Percentiles rank a stretch among this genome's conserved stretches.
Evolutionary conservation across 257 asterid genomes (phyloP).

Genomic region (Pogostemon cablin): DNA sequence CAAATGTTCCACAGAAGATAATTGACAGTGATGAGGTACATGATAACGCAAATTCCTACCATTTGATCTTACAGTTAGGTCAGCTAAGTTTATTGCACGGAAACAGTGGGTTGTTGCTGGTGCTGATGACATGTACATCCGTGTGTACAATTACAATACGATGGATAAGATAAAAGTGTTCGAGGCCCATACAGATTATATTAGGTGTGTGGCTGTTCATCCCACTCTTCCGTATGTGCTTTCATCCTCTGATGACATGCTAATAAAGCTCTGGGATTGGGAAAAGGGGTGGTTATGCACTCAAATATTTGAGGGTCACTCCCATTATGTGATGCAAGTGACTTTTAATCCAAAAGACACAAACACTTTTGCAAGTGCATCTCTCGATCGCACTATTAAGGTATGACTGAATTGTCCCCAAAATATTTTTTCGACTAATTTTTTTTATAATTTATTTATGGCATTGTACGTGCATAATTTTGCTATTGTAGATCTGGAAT

Average conservation of each 20-base stretch:
- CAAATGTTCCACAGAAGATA: constrained; percentile 13
- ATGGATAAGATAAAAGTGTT: constrained; percentile 97
- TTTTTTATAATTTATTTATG: constrained; percentile 10
- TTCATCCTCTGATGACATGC: constrained; percentile 99
- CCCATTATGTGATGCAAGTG: constrained; percentile 99
- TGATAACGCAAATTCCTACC: constrained; percentile 32
- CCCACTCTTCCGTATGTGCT: constrained; percentile 93
- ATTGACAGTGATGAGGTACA: constrained; percentile 4
- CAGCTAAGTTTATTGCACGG: constrained; percentile 92
- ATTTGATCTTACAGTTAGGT: constrained; percentile 69
- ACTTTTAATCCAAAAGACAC: constrained; percentile 98
- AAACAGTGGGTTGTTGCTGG: constrained; percentile 99
- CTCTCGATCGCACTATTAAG: constrained; percentile 98
- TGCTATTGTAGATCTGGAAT: constrained; percentile 81
- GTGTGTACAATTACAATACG: constrained; percentile 94
- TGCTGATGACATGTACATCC: constrained; percentile 96
- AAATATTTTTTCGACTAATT: not conserved
- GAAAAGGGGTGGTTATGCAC: constrained; percentile 97
- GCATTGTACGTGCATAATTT: constrained; percentile 29
- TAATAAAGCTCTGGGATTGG: constrained; percentile 99
- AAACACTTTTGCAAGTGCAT: constrained; percentile 99
- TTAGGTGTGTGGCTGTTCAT: constrained; percentile 98
- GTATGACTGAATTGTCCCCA: constrained; percentile 37
- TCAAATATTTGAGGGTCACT: constrained; percentile 98
- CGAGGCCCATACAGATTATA: constrained; percentile 98